Conservation (phyloP, 2,329 filamentous ascomycete genomes). For the Myriosclerotinia duriaeana region DNA sequence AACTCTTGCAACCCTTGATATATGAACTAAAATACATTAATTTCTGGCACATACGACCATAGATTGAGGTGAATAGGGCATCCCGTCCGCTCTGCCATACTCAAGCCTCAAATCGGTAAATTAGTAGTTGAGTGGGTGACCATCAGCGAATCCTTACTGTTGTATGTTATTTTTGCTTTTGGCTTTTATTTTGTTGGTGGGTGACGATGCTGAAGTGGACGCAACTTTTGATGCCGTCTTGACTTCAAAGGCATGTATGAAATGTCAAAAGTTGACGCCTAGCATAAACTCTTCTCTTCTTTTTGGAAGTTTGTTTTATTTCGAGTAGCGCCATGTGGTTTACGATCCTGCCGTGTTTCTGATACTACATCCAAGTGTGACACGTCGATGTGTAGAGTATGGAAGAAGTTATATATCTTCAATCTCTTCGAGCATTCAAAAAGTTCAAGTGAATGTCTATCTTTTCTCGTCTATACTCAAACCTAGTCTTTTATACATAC, state of each 20-base stretch:
- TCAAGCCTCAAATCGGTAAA: conserved; percentile 20
- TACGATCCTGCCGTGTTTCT: background rate
- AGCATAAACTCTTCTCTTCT: background rate
- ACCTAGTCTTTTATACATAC: too few relatives aligned
- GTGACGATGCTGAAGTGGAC: conserved; percentile 9
- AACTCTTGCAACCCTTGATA: background rate
- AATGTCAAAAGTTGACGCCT: too few relatives aligned
- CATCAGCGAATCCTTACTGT: conserved; percentile 23
- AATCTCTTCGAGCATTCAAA: background rate
- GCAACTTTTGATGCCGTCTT: background rate
- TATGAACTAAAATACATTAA: background rate
- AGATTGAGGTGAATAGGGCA: conserved; percentile 20
- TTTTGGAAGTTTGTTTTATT: too few relatives aligned
- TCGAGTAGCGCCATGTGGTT: background rate
- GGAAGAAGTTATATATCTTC: background rate
- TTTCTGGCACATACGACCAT: background rate
- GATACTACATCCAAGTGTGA: background rate
- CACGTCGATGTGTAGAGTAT: background rate
- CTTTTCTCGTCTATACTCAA: background rate
- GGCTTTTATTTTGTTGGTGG: conserved; percentile 8
- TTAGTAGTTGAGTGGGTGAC: conserved; percentile 23
- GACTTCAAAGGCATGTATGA: background rate
- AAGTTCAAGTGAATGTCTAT: background rate
- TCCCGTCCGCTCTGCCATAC: conserved; percentile 24
- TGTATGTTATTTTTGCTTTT: conserved; percentile 15